A percentile compares a stretch with the other conserved stretches of the same genome.
Evolutionary conservation across 1,284 basidiomycete genomes (phyloP).

Genomic region (Austropuccinia psidii): DNA sequence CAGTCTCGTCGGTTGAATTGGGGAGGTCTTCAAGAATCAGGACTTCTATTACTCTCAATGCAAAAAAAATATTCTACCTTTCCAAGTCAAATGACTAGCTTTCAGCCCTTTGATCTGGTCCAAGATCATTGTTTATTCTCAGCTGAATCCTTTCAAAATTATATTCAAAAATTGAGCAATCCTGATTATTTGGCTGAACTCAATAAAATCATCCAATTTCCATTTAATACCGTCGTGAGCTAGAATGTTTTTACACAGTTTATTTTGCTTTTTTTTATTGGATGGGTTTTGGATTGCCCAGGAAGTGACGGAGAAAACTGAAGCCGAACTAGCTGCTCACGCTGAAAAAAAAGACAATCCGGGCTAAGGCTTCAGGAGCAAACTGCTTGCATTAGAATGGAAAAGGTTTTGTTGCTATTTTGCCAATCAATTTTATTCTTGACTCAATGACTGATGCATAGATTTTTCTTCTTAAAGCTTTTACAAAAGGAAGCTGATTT

Average conservation of each 20-base stretch:
- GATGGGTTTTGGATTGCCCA: slow-evolving; percentile 40
- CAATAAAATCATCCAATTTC: slow-evolving; percentile 75
- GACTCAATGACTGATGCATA: not conserved
- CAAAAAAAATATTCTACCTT: slow-evolving; percentile 95
- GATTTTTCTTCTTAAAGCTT: not conserved
- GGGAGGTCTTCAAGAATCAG: slow-evolving; percentile 81
- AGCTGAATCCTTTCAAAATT: slow-evolving; percentile 60
- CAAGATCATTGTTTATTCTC: slow-evolving; percentile 81
- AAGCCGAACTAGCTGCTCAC: slow-evolving; percentile 73
- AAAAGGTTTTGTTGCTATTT: slow-evolving; percentile 57
- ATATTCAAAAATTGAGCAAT: slow-evolving; percentile 60
- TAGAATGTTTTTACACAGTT: not conserved
- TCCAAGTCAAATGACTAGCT: slow-evolving; percentile 53
- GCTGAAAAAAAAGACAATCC: slow-evolving; percentile 74
- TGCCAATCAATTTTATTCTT: not conserved
- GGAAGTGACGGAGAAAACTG: slow-evolving; percentile 73
- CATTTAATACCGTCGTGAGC: slow-evolving; percentile 59
- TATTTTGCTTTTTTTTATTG: not conserved
- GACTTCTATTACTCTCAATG: slow-evolving; percentile 81
- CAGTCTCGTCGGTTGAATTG: slow-evolving; percentile 77
- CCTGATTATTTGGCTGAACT: slow-evolving; percentile 59
- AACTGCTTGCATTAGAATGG: slow-evolving; percentile 73
- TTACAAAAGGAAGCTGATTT: slow-evolving; percentile 53
- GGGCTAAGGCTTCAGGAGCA: slow-evolving; percentile 83
- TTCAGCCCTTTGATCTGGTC: slow-evolving; percentile 55